phyloP scores from a whole-genome alignment of 192 early-diverging fungal genomes.

The Backusella parvicylindrica region DNA sequence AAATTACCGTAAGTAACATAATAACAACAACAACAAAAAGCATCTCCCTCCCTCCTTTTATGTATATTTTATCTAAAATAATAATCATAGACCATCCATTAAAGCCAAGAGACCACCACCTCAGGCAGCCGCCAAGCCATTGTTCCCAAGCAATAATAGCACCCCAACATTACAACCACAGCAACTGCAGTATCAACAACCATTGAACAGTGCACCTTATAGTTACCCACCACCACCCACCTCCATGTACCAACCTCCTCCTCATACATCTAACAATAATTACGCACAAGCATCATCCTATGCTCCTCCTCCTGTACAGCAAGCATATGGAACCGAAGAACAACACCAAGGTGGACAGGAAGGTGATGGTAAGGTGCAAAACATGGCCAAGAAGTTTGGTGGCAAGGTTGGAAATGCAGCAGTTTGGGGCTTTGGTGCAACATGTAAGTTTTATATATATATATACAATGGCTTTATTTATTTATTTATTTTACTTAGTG shows the following conservation, averaged over 20 bases:
- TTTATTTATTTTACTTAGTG: background rate
- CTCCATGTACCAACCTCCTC: slow-evolving; percentile 15
- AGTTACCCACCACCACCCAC: slow-evolving; percentile 28
- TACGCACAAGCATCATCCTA: background rate
- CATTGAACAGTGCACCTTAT: slow-evolving; percentile 7
- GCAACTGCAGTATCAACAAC: background rate
- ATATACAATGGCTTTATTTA: background rate
- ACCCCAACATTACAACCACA: background rate
- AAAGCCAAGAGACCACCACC: background rate
- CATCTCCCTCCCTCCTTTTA: too few species aligned
- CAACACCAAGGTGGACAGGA: background rate
- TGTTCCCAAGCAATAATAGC: background rate
- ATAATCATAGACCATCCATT: background rate
- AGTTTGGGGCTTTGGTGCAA: slow-evolving; percentile 26
- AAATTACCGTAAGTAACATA: slow-evolving; percentile 24
- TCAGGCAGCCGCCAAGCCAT: background rate
- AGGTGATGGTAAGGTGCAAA: slow-evolving; percentile 14
- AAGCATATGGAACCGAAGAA: background rate
- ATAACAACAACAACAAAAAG: too few species aligned
- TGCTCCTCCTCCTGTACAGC: slow-evolving; percentile 4
- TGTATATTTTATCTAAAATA: too few species aligned
- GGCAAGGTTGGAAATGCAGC: slow-evolving; percentile 22
- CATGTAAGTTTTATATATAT: slow-evolving; percentile 11
- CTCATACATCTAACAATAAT: background rate
- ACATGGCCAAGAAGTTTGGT: slow-evolving; percentile 30